Percentiles rank a stretch among this genome's conserved stretches.
phyloP scores from a whole-genome alignment of 257 asterid species.

The Anisodus tanguticus region DNA sequence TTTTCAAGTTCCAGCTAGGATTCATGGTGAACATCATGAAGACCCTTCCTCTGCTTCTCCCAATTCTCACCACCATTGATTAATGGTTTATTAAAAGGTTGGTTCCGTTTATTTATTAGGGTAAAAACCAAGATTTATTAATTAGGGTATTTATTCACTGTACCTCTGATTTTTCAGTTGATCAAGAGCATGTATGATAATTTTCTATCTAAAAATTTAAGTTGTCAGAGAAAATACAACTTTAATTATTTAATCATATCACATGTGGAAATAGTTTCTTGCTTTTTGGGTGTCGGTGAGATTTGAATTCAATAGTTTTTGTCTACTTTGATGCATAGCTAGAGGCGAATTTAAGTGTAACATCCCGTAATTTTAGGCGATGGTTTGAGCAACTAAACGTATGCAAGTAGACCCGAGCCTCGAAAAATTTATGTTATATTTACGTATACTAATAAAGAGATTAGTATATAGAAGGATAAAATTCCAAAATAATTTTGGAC shows the following conservation, averaged over 20 bases:
- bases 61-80: constrained; percentile 77
- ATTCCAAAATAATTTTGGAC: too few species aligned
- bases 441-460: too few species aligned
- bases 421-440: too few species aligned
- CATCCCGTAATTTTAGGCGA: too few species aligned
- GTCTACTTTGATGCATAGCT: background rate
- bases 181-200: background rate
- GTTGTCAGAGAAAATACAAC: fast-evolving
- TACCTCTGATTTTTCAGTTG: background rate
- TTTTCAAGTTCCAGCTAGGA: constrained; percentile 85
- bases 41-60: constrained; percentile 99
- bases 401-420: too few species aligned
- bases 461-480: too few species aligned
- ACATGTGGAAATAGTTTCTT: background rate
- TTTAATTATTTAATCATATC: background rate
- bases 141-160: background rate
- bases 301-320: background rate
- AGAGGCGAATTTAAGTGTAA: too few species aligned
- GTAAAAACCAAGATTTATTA: background rate
- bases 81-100: constrained; percentile 14
- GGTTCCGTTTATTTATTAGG: background rate
- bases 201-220: background rate
- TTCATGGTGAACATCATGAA: constrained; percentile 97
- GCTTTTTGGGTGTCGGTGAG: background rate
- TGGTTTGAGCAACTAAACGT: too few species aligned